Evolutionary conservation across 495 filamentous ascomycete species (phyloP).

Genomic region (Clohesyomyces aquaticus): DNA sequence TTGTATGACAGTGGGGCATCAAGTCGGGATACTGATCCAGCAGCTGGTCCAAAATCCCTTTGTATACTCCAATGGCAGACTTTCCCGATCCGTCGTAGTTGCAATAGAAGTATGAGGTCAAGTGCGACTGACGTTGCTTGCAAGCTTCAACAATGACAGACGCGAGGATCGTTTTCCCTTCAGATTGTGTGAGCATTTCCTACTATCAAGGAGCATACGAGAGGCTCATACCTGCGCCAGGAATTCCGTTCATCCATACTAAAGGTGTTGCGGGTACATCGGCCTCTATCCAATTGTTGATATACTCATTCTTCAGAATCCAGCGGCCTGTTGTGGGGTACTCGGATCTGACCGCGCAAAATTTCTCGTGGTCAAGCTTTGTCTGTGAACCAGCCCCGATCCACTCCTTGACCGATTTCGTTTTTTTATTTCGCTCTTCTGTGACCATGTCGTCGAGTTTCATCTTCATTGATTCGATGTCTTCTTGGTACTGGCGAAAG

Average conservation of each 20-base stretch:
- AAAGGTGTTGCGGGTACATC: conserved; percentile 5
- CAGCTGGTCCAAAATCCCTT: conserved; percentile 23
- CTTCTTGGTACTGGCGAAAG: conserved; percentile 22
- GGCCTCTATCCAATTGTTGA: conserved; percentile 24
- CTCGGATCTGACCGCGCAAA: neutral
- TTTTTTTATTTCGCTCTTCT: conserved; percentile 18
- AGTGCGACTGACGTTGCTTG: neutral
- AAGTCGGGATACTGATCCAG: conserved; percentile 19
- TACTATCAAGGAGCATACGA: neutral
- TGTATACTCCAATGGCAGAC: conserved; percentile 15
- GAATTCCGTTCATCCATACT: conserved; percentile 23
- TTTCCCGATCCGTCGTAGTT: conserved; percentile 20
- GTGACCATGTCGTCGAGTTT: neutral
- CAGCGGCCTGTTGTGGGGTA: conserved; percentile 26
- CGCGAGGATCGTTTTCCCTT: conserved; percentile 41
- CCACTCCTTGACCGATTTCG: conserved; percentile 22
- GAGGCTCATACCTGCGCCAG: conserved; percentile 31
- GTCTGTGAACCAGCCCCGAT: conserved; percentile 7
- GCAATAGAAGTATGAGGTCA: conserved; percentile 35
- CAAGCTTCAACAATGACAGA: conserved; percentile 35
- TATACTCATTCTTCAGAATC: conserved; percentile 22
- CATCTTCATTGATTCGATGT: conserved; percentile 11
- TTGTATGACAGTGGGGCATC: conserved; percentile 21
- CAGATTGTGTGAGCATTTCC: no score
- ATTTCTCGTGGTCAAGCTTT: conserved; percentile 23